Evolutionary conservation across 805 yeast genomes (phyloP).

Genomic region (Metschnikowia corniflorae): DNA sequence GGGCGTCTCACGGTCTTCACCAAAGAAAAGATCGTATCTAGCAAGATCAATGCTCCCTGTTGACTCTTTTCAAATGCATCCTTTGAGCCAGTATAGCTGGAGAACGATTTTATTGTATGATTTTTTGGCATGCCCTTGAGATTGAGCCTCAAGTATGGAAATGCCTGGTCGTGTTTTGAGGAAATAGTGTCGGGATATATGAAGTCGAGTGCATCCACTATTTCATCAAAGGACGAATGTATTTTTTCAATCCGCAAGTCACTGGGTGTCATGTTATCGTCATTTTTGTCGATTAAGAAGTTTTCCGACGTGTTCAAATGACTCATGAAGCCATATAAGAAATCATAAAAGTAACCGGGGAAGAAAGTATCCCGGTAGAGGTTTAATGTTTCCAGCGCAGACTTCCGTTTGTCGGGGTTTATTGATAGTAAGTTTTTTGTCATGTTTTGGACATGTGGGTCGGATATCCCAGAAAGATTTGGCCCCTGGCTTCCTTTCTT

Average conservation of each 20-base stretch:
- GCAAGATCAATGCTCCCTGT: constrained; percentile 50
- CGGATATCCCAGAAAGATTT: constrained; percentile 53
- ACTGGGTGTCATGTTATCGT: constrained; percentile 26
- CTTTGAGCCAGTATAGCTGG: neutral
- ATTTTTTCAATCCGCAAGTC: constrained; percentile 56
- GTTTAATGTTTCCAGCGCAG: constrained; percentile 51
- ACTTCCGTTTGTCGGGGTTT: constrained; percentile 57
- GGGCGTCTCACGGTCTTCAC: constrained; percentile 60
- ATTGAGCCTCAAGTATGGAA: constrained; percentile 38
- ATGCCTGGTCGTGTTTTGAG: neutral
- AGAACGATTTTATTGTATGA: constrained; percentile 40
- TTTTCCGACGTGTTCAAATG: constrained; percentile 24
- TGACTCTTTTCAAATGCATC: constrained; percentile 17
- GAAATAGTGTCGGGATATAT: constrained; percentile 19
- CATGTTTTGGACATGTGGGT: constrained; percentile 48
- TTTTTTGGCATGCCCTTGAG: constrained; percentile 48
- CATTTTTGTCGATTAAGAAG: constrained; percentile 14
- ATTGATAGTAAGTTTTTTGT: constrained; percentile 60
- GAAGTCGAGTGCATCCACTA: constrained; percentile 21
- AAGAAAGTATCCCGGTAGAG: constrained; percentile 51
- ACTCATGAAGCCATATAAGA: constrained; percentile 63
- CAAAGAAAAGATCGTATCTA: constrained; percentile 57
- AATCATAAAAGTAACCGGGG: constrained; percentile 66
- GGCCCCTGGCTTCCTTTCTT: constrained; percentile 67
- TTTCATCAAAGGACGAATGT: constrained; percentile 54